Evolutionary conservation across 768 basidiomycete genomes (phyloP), one percentile per base, ranked within the genome.

Genomic region (Hygrophorus pudorinus): DNA sequence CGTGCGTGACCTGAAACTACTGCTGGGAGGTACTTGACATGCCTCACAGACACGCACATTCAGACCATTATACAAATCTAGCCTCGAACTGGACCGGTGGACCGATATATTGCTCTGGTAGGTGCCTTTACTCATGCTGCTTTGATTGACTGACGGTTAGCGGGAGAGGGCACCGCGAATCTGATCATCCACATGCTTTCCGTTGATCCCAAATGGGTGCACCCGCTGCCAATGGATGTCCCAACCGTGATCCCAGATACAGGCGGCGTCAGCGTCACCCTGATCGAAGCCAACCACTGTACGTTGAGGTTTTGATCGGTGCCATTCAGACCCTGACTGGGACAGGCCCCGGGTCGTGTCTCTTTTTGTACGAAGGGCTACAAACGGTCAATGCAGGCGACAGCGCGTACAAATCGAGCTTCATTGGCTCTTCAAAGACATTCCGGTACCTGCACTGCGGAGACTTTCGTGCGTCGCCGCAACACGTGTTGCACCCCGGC

Each of bases 251-350:
- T 96, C 44, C 89, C 94, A 1, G 64, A 86, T 51, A 89, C 90
- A 0, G 78, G 79, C 20, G 92, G 92, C 2, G 88, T 97, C 29
- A 68, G 65, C 30, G 93, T 97, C 4, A 97, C 91, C 1, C 76
- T 93, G 32, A 90, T 99, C n/a, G 89, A 96, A 55, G 96, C 94
- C 8, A 98, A 99, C 59, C 96, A 98, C 57, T 97, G 94, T 60
- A n/a, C 12, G 47, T 46, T 36, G 14, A n/a, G 7, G n/a, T 20
- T 36, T 16, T 33, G 33, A 27, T 27, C 20, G 13, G 27, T 20
- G 28, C 28, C 41, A 28, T 20, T 33, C 21, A 35, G 2, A 2
- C 17, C 12, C 2, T n/a, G 24, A 12, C 14, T 35, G 14, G 18
- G 6, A 14, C 43, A 51, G 50, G 50, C 43, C 96, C 96, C 4